Percentiles rank a stretch among this genome's conserved stretches.
phyloP scores from a whole-genome alignment of 441 rosid genomes.

The Arabidopsis hybrid region DNA sequence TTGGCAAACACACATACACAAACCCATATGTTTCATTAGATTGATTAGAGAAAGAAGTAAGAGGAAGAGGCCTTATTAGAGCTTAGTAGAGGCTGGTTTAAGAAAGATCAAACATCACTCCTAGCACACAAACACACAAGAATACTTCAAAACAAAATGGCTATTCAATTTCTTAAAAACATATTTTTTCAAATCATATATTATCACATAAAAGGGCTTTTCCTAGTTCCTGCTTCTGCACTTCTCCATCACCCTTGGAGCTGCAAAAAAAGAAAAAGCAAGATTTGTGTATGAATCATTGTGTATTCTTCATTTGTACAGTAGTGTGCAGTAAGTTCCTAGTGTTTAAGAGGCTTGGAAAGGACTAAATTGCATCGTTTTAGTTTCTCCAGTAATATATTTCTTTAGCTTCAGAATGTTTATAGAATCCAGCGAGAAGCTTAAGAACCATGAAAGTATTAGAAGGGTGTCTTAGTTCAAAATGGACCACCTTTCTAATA shows the following conservation, averaged over 20 bases:
- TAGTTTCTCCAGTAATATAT: no score
- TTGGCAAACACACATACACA: conserved; percentile 39
- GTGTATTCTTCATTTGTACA: conserved; percentile 11
- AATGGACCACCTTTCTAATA: conserved; percentile 9
- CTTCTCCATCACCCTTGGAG: conserved; percentile 84
- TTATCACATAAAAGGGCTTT: neutral
- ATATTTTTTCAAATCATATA: conserved; percentile 17
- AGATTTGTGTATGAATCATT: conserved; percentile 22
- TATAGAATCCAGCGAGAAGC: neutral
- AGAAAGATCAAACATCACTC: conserved; percentile 36
- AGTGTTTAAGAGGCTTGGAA: conserved; percentile 6
- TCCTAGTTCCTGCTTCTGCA: conserved; percentile 57
- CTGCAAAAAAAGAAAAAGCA: conserved; percentile 46
- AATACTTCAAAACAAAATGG: conserved; percentile 42
- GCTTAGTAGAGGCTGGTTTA: conserved; percentile 37
- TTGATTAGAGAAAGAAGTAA: conserved; percentile 31
- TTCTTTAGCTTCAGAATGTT: neutral
- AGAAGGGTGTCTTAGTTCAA: neutral
- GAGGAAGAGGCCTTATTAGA: conserved; percentile 45
- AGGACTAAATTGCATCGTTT: no score
- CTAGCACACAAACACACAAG: conserved; percentile 39
- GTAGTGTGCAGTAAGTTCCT: neutral
- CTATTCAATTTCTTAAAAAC: conserved; percentile 39
- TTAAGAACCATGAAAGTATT: neutral
- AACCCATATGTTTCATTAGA: conserved; percentile 7